A percentile compares a stretch with the other conserved stretches of the same genome.
phyloP scores from a whole-genome alignment of 192 early-diverging fungal genomes.

The Blastocladiella britannica region DNA sequence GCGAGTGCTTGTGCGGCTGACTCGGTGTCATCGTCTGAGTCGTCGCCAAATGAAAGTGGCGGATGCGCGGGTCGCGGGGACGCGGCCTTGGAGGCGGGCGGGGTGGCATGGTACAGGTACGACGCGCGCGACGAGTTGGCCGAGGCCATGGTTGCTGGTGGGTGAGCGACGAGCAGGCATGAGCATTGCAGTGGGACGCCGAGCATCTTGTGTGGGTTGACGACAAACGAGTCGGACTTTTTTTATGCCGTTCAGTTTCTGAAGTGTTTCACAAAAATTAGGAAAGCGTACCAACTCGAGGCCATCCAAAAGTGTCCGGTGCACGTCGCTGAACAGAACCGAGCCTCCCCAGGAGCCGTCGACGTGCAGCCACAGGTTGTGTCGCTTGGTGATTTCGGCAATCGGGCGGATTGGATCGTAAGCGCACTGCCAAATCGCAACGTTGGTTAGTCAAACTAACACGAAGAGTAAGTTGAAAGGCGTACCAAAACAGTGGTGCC shows the following conservation, averaged over 20 bases:
- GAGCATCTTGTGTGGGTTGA: slow-evolving; percentile 70
- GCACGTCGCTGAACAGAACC: slow-evolving; percentile 32
- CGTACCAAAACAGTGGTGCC: slow-evolving; percentile 58
- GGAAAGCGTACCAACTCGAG: slow-evolving; percentile 22
- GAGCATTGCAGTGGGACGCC: slow-evolving; percentile 62
- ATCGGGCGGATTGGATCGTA: slow-evolving; percentile 50
- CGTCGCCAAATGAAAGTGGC: too few species aligned
- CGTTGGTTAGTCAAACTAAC: not conserved
- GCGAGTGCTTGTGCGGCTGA: slow-evolving; percentile 10
- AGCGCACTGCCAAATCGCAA: slow-evolving; percentile 22
- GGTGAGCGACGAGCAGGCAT: slow-evolving; percentile 35
- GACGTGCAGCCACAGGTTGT: slow-evolving; percentile 49
- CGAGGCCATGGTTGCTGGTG: slow-evolving; percentile 22
- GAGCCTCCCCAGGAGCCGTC: slow-evolving; percentile 65
- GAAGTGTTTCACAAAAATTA: too few species aligned
- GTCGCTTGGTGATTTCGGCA: slow-evolving; percentile 29
- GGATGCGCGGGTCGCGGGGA: not conserved
- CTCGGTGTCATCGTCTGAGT: slow-evolving; percentile 8
- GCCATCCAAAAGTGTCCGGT: slow-evolving; percentile 22
- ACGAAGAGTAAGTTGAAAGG: not conserved
- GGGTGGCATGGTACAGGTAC: slow-evolving; percentile 36
- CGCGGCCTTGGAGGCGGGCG: too few species aligned
- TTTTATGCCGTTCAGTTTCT: too few species aligned
- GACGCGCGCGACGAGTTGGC: slow-evolving; percentile 39
- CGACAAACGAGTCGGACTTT: slow-evolving; percentile 43